Evolutionary conservation across 73 alveolate species (phyloP).

Genomic region (Stentor coeruleus): DNA sequence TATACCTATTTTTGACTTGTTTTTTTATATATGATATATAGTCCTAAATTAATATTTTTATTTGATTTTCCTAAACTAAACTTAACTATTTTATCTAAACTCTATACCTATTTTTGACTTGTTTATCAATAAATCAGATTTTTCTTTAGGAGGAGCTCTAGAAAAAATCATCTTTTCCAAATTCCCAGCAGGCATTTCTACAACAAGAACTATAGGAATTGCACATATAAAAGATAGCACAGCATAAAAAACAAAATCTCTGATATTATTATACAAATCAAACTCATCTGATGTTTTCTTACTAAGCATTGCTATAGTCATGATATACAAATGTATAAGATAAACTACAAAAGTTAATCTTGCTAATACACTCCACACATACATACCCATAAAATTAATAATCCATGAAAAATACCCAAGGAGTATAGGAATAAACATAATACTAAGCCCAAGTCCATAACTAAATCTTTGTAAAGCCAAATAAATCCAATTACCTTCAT

Average conservation of each 20-base stretch:
- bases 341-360: background rate
- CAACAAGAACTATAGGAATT: background rate
- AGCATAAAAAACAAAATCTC: background rate
- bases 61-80: too few relatives aligned
- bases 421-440: background rate
- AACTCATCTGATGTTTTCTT: background rate
- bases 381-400: constrained; percentile 4
- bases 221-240: constrained; percentile 25
- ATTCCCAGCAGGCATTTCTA: constrained; percentile 37
- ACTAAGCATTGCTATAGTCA: background rate
- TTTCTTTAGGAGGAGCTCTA: too few relatives aligned
- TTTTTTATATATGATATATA: too few relatives aligned
- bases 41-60: too few relatives aligned
- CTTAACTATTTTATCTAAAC: too few relatives aligned
- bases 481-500: background rate
- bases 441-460: background rate
- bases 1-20: too few relatives aligned
- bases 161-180: constrained; percentile 28
- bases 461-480: background rate
- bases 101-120: too few relatives aligned
- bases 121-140: too few relatives aligned
- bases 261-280: background rate
- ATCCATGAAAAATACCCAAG: background rate
- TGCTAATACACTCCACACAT: background rate
- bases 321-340: background rate